Conservation (phyloP, 2,329 filamentous ascomycete species). For the Arachnomyces sp. region DNA sequence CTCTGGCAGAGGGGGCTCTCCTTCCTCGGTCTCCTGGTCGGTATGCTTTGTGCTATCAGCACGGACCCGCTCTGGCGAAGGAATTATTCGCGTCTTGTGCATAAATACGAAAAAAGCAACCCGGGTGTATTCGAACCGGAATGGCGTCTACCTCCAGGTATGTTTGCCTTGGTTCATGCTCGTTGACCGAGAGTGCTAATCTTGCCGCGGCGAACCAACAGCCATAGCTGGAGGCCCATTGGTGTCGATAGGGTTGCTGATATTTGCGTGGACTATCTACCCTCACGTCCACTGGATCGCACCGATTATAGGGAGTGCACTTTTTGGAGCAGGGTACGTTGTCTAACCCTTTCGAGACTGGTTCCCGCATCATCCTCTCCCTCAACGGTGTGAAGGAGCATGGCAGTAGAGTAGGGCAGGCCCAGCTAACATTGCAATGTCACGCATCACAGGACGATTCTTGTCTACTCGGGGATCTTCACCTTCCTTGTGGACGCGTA, state of each 20-base stretch:
- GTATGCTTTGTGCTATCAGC: constrained; percentile 38
- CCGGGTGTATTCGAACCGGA: constrained; percentile 64
- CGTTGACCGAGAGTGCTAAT: constrained; percentile 4
- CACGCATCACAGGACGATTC: constrained; percentile 51
- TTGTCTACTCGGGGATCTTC: constrained; percentile 77
- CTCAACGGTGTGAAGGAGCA: not conserved
- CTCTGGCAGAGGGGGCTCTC: constrained; percentile 71
- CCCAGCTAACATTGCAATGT: not conserved
- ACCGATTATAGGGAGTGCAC: constrained; percentile 61
- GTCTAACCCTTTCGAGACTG: constrained; percentile 9
- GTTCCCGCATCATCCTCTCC: constrained; percentile 5
- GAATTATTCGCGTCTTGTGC: constrained; percentile 35
- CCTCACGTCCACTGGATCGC: constrained; percentile 64
- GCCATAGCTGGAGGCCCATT: constrained; percentile 64
- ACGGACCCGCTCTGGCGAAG: constrained; percentile 40
- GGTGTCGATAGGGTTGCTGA: constrained; percentile 74
- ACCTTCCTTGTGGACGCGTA: constrained; percentile 68
- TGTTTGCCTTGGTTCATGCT: constrained; percentile 28
- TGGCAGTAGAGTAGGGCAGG: not conserved
- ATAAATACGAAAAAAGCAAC: constrained; percentile 26
- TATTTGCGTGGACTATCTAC: constrained; percentile 81
- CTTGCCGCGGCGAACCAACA: constrained; percentile 10
- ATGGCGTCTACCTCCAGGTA: constrained; percentile 65
- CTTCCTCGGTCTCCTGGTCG: constrained; percentile 54
- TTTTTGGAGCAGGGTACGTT: constrained; percentile 64